Base-by-base conservation (phyloP, 495 filamentous ascomycete genomes). In the Penicillium riverlandense region DNA sequence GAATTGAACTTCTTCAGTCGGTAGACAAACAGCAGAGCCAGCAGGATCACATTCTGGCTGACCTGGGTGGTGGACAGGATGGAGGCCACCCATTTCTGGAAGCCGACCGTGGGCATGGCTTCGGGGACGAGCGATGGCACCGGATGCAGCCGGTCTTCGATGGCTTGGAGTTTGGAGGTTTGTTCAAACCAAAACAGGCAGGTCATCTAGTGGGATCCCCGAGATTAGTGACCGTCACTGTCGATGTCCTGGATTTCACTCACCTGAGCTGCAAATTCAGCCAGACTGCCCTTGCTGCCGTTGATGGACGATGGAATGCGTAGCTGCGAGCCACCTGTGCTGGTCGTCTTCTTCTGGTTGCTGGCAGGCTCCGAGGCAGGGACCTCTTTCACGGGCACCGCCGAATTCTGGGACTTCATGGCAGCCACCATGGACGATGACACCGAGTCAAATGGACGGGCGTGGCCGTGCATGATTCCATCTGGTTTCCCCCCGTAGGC, bases 171-270 rank as follows among this genome's bases (percentile, higher is more conserved):
- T 35, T 84, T 84, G 12, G 82, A 70, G 7, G 84, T 83, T n/a
- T 83, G 84, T 61, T 97, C 94, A 57, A 97, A 99, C 94, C 94
- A 99, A 69, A 99, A 96, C 28, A 99, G 73, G 54, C 91, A 96
- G 1, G 92, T 95, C 65, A 96, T 85, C 85, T 97, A 50, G 22
- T 7, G 31, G 30, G 40, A 12, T 12, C 32, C 10, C 9, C 2
- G 5, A 6, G 10, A 6, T 34, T 34, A 34, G 32, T 12, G 9
- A 3, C 32, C 32, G 9, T 34, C 9, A 11, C 11, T 34, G 37
- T 30, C 30, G n/a, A 9, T 5, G 27, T 27, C 12, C 8, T 10
- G 31, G 14, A 12, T 11, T 8, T 33, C 44, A 13, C 75, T 51
- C 66, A 89, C 85, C 74, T 86, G 79, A 29, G 88, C 85, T 35